These are phyloP conservation scores for Pezicula neosporulosa DNA, from an alignment of 2,329 filamentous ascomycete species.

Conservation along the genomic window DNA sequence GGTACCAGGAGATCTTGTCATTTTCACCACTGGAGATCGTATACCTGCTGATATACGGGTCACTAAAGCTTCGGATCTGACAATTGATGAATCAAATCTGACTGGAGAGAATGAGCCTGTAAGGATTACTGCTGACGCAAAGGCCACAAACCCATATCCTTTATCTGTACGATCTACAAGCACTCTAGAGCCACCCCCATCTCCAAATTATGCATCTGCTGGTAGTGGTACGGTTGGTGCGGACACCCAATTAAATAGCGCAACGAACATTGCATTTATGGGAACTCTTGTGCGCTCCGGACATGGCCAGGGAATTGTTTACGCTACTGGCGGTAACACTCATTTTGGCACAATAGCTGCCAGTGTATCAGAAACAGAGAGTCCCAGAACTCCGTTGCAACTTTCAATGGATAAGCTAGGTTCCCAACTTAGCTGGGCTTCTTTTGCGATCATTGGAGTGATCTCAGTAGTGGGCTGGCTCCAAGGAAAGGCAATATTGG, in stretches of 20 bases:
- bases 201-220: conserved; percentile 55
- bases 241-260: conserved; percentile 67
- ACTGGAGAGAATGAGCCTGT: conserved; percentile 97
- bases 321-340: conserved; percentile 88
- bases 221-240: conserved; percentile 56
- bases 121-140: conserved; percentile 68
- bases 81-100: conserved; percentile 94
- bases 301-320: conserved; percentile 94
- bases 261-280: conserved; percentile 96
- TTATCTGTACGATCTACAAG: conserved; percentile 26
- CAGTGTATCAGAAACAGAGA: conserved; percentile 91
- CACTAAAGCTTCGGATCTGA: conserved; percentile 82
- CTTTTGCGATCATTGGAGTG: conserved; percentile 88
- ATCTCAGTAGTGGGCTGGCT: conserved; percentile 90
- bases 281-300: conserved; percentile 93
- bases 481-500: conserved; percentile 83
- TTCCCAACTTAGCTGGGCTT: conserved; percentile 94
- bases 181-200: conserved; percentile 37
- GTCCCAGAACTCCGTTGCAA: conserved; percentile 88
- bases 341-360: conserved; percentile 96
- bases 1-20: conserved; percentile 86
- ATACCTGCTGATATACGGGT: conserved; percentile 96
- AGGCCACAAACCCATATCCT: conserved; percentile 28
- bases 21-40: conserved; percentile 93
- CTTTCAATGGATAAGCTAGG: conserved; percentile 97